Evolutionary conservation across 179 eudicot genomes (phyloP), one percentile per base, ranked within the genome.

Genomic region (Gypsophila paniculata): DNA sequence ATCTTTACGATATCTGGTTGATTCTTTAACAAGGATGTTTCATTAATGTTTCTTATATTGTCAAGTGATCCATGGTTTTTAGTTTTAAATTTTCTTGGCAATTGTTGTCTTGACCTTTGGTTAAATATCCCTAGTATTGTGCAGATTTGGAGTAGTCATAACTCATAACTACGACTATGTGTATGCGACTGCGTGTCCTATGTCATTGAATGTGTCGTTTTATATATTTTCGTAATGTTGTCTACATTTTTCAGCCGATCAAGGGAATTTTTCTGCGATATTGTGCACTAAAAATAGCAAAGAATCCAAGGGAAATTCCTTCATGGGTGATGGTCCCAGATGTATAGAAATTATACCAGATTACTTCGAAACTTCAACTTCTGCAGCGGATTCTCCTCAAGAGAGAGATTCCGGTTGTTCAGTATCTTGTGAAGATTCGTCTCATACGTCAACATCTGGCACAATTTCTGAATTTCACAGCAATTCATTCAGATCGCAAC

Each of bases 281-380:
- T 39, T 39, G 8, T 0, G 52, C 17, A 12, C 52, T 1, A 11
- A 46, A n/a, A n/a, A n/a, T n/a, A n/a, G 9, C 52, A 46, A 1
- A 46, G 52, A 15, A 71, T 17, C n/a, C 23, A 19, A 14, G 38
- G 71, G 19, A 46, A 67, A 36, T 55, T 62, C 58, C 75, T 82
- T 85, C 67, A 93, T 89, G 96, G 98, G 85, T 79, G 97, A 89
- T 81, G 90, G 91, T 65, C 89, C 86, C 64, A 77, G 71, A 70
- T 85, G 81, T 48, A 49, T 91, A 81, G 83, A 91, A 74, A 70
- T 93, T 39, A 84, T 86, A 72, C 81, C 87, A 38, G 88, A 91
- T 78, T 85, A 91, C 78, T 94, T 91, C 79, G 78, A 85, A 72
- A 82, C 76, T 68, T 81, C 91, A 71, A 61, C 88, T 61, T 83